These are phyloP conservation scores for Gastrodia elata DNA, from an alignment of 106 monocot species.

Conservation along the genomic window DNA sequence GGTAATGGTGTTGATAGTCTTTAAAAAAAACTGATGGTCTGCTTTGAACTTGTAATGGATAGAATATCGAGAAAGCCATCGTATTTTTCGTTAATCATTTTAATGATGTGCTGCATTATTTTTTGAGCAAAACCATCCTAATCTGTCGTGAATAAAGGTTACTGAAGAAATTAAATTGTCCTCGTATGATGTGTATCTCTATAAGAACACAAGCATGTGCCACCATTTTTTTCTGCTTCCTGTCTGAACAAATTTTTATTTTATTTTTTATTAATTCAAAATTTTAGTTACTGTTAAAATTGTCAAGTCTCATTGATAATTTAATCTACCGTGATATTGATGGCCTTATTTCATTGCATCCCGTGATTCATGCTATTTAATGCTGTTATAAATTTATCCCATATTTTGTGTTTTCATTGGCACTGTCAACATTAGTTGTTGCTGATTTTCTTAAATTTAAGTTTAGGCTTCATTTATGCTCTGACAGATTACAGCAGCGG, in stretches of 20 bases:
- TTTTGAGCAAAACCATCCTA: background rate
- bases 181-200: background rate
- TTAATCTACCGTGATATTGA: background rate
- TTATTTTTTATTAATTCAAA: background rate
- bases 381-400: background rate
- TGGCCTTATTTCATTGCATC: background rate
- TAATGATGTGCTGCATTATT: no score
- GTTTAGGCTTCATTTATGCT: constrained; percentile 3
- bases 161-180: background rate
- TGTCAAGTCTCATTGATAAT: background rate
- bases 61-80: no score
- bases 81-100: no score
- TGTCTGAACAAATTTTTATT: background rate
- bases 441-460: background rate
- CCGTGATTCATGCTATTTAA: background rate
- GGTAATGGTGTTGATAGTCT: no score
- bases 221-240: background rate
- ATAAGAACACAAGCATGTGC: background rate
- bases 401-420: background rate
- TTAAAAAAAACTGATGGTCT: no score
- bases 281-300: background rate
- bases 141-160: background rate
- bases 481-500: constrained; percentile 30
- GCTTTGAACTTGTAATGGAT: no score
- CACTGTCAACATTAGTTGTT: background rate